Base-by-base conservation (phyloP, 2,329 filamentous ascomycete genomes). In the Aspergillus unguis region DNA sequence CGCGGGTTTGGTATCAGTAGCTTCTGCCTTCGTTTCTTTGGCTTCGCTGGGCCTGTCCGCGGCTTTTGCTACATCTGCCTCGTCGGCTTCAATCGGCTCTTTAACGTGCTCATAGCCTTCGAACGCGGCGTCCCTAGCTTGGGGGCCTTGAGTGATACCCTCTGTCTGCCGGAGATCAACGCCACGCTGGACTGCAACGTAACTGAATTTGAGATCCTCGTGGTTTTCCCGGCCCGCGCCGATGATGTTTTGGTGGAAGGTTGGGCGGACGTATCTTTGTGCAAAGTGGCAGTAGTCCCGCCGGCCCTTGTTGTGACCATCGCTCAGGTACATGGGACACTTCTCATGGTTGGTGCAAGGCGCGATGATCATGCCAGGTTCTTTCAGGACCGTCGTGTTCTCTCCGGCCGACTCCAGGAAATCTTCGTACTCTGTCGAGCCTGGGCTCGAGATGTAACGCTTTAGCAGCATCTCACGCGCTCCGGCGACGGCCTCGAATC, bases 281-380 rank as follows among this genome's bases (percentile, higher is more conserved):
- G 80, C 82, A 71, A 99, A 97, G 70, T 87, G 88, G 71, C 94
- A 99, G 66, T 87, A 94, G 66, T 97, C 92, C 63, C 91, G 92
- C 50, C 92, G 84, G 5, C 91, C 90, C 28, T 75, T 75, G 49
- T 83, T 84, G 49, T 86, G 77, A 0, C 91, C 90, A 0, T 86
- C 80, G 0, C 79, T 77, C 23, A 80, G 77, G 67, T 96, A 96
- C 88, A 99, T 95, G 0, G 94, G 94, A 61, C 94, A 99, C 52
- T 81, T 79, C 6, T 79, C 77, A 69, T 99, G 94, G 69, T 91
- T 97, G 0, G 94, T 96, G 75, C 94, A 99, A 8, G 76, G 76
- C 1, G 76, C 65, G 50, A 86, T 73, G 58, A 86, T 85, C 82
- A 85, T 85, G 52, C 82, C 83, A 2, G 75, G 73, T 58, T 83